Evolutionary conservation across 768 basidiomycete genomes (phyloP).

Genomic region (Cyclocybe cylindracea): DNA sequence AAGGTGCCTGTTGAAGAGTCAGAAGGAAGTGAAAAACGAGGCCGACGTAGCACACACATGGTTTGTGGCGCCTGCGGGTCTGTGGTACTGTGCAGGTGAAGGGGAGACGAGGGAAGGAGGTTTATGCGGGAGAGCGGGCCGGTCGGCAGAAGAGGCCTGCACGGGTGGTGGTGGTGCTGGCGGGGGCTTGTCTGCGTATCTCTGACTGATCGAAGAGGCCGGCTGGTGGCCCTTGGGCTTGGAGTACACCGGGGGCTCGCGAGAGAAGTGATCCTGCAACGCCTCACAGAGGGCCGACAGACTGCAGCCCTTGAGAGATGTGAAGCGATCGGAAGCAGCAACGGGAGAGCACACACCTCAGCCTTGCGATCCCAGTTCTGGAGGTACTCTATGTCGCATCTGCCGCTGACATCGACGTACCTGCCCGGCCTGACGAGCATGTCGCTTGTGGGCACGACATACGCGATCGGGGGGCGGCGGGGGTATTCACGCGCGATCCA

Average conservation of each 20-base stretch:
- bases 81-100: not conserved
- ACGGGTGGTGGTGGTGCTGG: slow-evolving; percentile 17
- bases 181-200: slow-evolving; percentile 30
- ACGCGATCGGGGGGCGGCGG: slow-evolving; percentile 75
- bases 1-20: slow-evolving; percentile 4
- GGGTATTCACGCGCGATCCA: slow-evolving; percentile 92
- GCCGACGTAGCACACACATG: too few relatives aligned
- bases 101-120: slow-evolving; percentile 19
- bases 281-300: slow-evolving; percentile 73
- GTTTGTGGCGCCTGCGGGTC: not conserved
- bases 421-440: slow-evolving; percentile 84
- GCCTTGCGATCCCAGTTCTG: slow-evolving; percentile 79
- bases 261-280: slow-evolving; percentile 82
- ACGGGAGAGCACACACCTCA: slow-evolving; percentile 58
- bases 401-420: slow-evolving; percentile 80
- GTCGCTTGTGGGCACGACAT: slow-evolving; percentile 88
- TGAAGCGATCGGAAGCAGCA: slow-evolving; percentile 5
- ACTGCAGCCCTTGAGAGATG: slow-evolving; percentile 65
- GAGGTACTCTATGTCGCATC: slow-evolving; percentile 68
- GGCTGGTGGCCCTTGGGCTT: slow-evolving; percentile 52
- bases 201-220: slow-evolving; percentile 8
- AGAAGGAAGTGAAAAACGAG: not conserved
- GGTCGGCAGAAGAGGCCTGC: slow-evolving; percentile 17
- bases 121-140: slow-evolving; percentile 35
- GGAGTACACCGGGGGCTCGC: slow-evolving; percentile 86